phyloP scores from a whole-genome alignment of 768 basidiomycete species.

The Pleurotus pulmonarius region DNA sequence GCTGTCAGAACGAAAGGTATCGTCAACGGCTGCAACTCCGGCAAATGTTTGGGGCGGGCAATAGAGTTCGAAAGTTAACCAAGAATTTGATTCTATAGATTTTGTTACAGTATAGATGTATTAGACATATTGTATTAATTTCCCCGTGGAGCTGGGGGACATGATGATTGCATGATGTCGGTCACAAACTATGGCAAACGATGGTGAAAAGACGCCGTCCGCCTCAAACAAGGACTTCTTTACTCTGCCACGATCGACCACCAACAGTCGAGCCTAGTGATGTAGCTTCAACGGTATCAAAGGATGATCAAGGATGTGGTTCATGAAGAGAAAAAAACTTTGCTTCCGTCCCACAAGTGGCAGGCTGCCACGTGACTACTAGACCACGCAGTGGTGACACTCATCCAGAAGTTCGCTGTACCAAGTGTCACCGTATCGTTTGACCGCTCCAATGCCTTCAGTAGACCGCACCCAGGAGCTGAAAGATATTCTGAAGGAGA shows the following conservation, averaged over 20 bases:
- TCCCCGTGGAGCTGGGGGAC: neutral
- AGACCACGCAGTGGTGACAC: neutral
- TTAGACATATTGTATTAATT: neutral
- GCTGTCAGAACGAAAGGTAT: constrained; percentile 56
- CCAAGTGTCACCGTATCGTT: neutral
- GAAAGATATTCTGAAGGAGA: constrained; percentile 44
- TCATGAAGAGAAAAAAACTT: neutral
- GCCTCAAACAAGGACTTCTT: constrained; percentile 71
- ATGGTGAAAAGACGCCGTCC: constrained; percentile 47
- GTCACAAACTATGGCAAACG: constrained; percentile 60
- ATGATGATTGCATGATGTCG: constrained; percentile 17
- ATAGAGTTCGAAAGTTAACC: neutral
- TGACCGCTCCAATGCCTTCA: constrained; percentile 43
- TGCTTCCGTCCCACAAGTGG: neutral
- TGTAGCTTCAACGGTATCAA: neutral
- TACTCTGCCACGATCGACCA: constrained; percentile 25
- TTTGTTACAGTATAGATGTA: neutral
- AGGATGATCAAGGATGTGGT: neutral
- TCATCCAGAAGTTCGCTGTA: too few species aligned
- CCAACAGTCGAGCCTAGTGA: neutral
- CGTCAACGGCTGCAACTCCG: constrained; percentile 44
- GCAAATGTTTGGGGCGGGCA: constrained; percentile 14
- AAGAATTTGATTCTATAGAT: neutral
- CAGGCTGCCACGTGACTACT: neutral
- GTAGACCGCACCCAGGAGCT: constrained; percentile 64